These are phyloP conservation scores for Apiotrichum sp. DNA, from an alignment of 1,284 basidiomycete genomes.

Conservation along the genomic window DNA sequence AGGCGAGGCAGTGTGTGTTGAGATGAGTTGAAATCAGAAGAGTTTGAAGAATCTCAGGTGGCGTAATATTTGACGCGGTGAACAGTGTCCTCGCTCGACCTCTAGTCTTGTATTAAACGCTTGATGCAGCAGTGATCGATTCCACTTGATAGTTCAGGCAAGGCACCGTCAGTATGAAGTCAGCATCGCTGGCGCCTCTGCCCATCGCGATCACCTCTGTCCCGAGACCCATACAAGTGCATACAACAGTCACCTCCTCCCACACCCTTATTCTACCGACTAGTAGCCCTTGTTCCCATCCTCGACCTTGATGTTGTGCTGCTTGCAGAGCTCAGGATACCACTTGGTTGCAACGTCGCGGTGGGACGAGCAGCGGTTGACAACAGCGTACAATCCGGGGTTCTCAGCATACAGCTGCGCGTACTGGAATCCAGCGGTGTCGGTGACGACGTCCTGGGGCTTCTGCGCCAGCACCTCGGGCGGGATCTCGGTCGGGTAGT, in stretches of 20 bases:
- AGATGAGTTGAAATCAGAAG: too few relatives aligned
- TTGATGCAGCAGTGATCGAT: too few relatives aligned
- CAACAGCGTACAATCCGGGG: slow-evolving; percentile 12
- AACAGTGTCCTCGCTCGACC: too few relatives aligned
- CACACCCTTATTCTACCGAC: background rate
- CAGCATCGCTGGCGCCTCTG: too few relatives aligned
- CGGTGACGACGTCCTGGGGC: slow-evolving; percentile 13
- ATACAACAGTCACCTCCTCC: background rate
- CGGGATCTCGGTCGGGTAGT: slow-evolving; percentile 8
- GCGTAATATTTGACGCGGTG: too few relatives aligned
- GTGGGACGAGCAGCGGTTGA: slow-evolving; percentile 16
- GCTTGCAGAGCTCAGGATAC: slow-evolving; percentile 12
- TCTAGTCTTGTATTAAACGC: too few relatives aligned
- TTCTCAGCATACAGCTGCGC: slow-evolving; percentile 13
- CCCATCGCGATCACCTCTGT: too few relatives aligned
- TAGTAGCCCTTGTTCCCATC: slow-evolving; percentile 9
- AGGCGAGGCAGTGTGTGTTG: too few relatives aligned
- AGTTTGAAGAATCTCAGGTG: too few relatives aligned
- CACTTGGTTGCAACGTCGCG: slow-evolving; percentile 17
- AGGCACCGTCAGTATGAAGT: too few relatives aligned
- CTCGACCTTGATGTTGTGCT: slow-evolving; percentile 12
- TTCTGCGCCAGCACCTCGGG: slow-evolving; percentile 12
- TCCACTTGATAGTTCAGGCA: too few relatives aligned
- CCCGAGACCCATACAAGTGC: too few relatives aligned
- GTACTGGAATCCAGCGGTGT: slow-evolving; percentile 19